Percentiles rank a stretch among this genome's conserved stretches.
phyloP scores from a whole-genome alignment of 2,329 filamentous ascomycete species.

The Epichloe sibirici region DNA sequence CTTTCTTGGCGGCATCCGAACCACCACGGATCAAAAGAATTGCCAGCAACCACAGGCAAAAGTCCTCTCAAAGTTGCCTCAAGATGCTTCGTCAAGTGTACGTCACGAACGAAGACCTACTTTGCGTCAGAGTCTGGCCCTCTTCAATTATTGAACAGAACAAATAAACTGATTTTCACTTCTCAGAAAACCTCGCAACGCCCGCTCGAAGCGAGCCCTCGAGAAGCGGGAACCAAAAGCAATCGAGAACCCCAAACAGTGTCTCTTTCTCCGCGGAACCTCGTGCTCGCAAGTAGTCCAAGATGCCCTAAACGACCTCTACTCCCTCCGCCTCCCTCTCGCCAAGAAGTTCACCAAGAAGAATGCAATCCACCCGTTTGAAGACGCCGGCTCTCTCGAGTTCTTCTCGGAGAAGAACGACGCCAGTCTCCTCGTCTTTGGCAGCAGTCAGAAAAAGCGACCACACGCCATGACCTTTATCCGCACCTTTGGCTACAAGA shows the following conservation, averaged over 20 bases:
- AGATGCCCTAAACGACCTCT: conserved; percentile 73
- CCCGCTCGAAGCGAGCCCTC: conserved; percentile 87
- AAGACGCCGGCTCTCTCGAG: conserved; percentile 75
- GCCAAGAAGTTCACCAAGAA: conserved; percentile 94
- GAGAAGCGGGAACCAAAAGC: conserved; percentile 86
- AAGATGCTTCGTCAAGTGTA: conserved; percentile 40
- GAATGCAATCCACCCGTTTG: conserved; percentile 90
- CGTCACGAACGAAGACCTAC: conserved; percentile 7
- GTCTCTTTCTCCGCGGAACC: conserved; percentile 80
- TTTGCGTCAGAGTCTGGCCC: no score
- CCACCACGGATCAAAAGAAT: background rate
- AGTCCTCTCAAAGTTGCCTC: conserved; percentile 2
- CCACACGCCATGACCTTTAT: conserved; percentile 77
- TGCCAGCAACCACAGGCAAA: background rate
- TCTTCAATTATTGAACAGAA: no score
- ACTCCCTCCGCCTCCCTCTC: conserved; percentile 72
- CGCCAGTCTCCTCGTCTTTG: conserved; percentile 73
- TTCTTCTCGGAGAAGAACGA: conserved; percentile 98
- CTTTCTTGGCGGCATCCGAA: background rate
- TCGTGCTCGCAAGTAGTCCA: conserved; percentile 73
- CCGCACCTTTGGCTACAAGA: conserved; percentile 72
- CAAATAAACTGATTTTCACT: background rate
- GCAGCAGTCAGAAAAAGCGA: conserved; percentile 84
- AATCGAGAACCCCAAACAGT: conserved; percentile 80
- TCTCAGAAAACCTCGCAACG: conserved; percentile 50